A percentile compares a stretch with the other conserved stretches of the same genome.
Conservation (phyloP, 148 eudicot species). For the Rhododendron williamsianum region DNA sequence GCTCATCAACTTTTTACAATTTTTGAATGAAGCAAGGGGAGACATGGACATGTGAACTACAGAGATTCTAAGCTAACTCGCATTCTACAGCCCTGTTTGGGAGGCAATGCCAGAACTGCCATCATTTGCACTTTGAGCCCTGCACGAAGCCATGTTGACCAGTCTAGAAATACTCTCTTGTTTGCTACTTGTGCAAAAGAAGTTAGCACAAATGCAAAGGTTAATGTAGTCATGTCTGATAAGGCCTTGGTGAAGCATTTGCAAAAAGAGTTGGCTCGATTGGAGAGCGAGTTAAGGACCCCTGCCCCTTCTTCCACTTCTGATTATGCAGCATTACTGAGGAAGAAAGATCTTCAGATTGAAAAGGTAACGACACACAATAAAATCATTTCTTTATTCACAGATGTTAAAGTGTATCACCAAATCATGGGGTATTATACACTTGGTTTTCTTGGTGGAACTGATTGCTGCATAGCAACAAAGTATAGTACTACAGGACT, state of each 20-base stretch:
- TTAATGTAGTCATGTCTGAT: constrained; percentile 91
- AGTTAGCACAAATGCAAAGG: constrained; percentile 74
- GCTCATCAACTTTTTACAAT: neutral
- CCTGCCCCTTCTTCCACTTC: constrained; percentile 42
- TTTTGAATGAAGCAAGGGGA: constrained; percentile 60
- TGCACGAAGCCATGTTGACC: constrained; percentile 81
- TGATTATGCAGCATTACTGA: constrained; percentile 40
- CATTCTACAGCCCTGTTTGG: constrained; percentile 86
- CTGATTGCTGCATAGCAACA: neutral
- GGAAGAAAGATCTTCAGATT: constrained; percentile 71
- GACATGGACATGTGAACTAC: constrained; percentile 74
- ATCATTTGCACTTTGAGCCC: constrained; percentile 97
- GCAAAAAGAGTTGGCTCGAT: constrained; percentile 61
- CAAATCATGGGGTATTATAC: neutral
- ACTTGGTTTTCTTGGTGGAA: neutral
- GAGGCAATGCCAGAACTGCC: constrained; percentile 96
- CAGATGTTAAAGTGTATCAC: neutral
- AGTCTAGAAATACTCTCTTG: constrained; percentile 83
- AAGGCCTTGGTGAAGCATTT: constrained; percentile 88
- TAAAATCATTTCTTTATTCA: neutral
- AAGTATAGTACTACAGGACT: neutral
- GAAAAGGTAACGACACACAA: constrained; percentile 52
- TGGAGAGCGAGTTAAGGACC: constrained; percentile 60
- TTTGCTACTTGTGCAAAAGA: constrained; percentile 92
- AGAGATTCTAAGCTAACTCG: constrained; percentile 98